phyloP scores from a whole-genome alignment of 805 yeast species.

The Candida palmyrensis region DNA sequence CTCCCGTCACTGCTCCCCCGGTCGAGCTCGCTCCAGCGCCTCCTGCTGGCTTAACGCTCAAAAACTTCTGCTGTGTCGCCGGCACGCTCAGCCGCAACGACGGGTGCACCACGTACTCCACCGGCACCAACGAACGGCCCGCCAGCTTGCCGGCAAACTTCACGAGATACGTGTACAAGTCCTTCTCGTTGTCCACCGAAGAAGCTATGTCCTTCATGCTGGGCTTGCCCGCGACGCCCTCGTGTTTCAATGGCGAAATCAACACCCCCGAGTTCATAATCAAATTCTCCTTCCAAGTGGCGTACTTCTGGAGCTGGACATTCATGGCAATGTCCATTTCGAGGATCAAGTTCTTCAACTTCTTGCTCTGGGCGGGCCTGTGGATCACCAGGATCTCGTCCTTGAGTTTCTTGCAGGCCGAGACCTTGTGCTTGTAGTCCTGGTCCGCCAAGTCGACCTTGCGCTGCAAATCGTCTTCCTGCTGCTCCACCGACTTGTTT shows the following conservation, averaged over 20 bases:
- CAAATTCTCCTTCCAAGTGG: conserved; percentile 81
- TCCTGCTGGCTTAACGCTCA: conserved; percentile 10
- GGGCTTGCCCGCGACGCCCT: conserved; percentile 31
- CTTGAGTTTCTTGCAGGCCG: conserved; percentile 65
- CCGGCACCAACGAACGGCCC: conserved; percentile 51
- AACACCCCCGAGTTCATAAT: conserved; percentile 81
- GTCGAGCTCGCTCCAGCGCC: conserved; percentile 1
- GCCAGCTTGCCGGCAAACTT: conserved; percentile 37
- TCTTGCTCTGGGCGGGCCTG: conserved; percentile 72
- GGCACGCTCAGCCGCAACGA: no score
- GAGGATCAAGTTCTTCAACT: conserved; percentile 68
- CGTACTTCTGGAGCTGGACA: conserved; percentile 81
- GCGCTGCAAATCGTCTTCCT: conserved; percentile 79
- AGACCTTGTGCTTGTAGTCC: conserved; percentile 78
- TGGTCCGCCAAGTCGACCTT: conserved; percentile 82
- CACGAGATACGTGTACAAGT: conserved; percentile 64
- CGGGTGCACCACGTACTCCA: conserved; percentile 68
- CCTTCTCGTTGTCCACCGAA: conserved; percentile 77
- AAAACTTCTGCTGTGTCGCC: conserved; percentile 27
- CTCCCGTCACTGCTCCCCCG: not conserved
- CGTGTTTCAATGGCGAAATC: conserved; percentile 64
- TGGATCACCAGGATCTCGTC: conserved; percentile 65
- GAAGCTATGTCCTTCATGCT: conserved; percentile 77
- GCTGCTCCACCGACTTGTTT: conserved; percentile 75
- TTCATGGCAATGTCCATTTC: conserved; percentile 89